Percentiles rank a stretch among this genome's conserved stretches.
Conservation (phyloP, 2,329 filamentous ascomycete species). For the Stagonosporopsis chrysanthemi region DNA sequence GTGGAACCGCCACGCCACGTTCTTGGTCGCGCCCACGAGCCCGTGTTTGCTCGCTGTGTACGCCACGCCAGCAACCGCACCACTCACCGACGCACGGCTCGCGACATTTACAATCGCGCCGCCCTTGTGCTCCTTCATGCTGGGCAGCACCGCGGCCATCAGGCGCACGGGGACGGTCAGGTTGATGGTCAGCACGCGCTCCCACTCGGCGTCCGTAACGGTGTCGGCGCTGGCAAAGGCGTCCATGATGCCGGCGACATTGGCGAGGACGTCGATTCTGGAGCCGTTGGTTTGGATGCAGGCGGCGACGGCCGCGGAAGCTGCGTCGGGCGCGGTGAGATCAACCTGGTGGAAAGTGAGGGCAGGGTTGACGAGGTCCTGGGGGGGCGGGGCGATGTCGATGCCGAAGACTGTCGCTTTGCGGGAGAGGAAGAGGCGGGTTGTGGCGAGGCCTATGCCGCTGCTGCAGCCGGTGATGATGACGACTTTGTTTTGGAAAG, state of each 20-base stretch:
- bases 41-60: conserved; percentile 58
- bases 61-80: conserved; percentile 53
- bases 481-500: conserved; percentile 36
- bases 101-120: conserved; percentile 55
- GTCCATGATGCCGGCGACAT: conserved; percentile 57
- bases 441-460: conserved; percentile 41
- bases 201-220: conserved; percentile 51
- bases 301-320: conserved; percentile 32
- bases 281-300: conserved; percentile 32
- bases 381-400: conserved; percentile 32
- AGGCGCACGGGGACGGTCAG: conserved; percentile 55
- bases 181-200: conserved; percentile 53
- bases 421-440: conserved; percentile 33
- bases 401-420: conserved; percentile 41
- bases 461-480: conserved; percentile 42
- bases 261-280: conserved; percentile 53
- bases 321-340: conserved; percentile 29
- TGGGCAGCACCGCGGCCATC: conserved; percentile 55
- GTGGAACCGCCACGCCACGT: conserved; percentile 57
- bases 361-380: conserved; percentile 22
- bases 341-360: conserved; percentile 39
- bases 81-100: conserved; percentile 42
- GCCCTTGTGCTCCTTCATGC: conserved; percentile 51
- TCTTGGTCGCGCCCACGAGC: conserved; percentile 57
- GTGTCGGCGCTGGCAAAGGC: conserved; percentile 51